Percentiles rank a stretch among this genome's conserved stretches.
phyloP scores from a whole-genome alignment of 2,329 filamentous ascomycete genomes.

The Talaromyces sp. region DNA sequence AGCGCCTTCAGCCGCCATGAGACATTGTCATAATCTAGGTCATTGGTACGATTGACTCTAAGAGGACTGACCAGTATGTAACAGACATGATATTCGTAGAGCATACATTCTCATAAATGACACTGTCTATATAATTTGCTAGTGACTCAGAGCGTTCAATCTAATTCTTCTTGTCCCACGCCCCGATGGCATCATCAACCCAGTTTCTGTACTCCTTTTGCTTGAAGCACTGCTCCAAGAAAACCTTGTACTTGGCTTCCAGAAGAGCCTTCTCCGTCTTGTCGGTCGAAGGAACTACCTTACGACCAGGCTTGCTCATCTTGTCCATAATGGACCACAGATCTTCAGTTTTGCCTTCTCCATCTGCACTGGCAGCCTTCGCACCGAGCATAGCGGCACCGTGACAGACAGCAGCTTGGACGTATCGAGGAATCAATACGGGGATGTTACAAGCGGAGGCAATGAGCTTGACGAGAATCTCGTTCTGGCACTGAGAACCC shows the following conservation, averaged over 20 bases:
- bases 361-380: conserved; percentile 84
- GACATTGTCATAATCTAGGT: background rate
- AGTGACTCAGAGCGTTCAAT: background rate
- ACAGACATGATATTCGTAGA: too few relatives aligned
- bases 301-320: conserved; percentile 88
- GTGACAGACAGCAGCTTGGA: conserved; percentile 92
- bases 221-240: conserved; percentile 82
- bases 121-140: background rate
- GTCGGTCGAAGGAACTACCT: conserved; percentile 71
- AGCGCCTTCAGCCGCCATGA: background rate
- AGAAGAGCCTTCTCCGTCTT: conserved; percentile 72
- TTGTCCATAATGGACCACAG: conserved; percentile 97
- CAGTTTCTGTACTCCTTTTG: conserved; percentile 78
- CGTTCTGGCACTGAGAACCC: conserved; percentile 94
- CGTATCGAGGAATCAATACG: conserved; percentile 87
- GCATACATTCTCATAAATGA: background rate
- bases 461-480: conserved; percentile 84
- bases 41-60: background rate
- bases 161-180: conserved; percentile 36
- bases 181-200: conserved; percentile 61
- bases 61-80: too few relatives aligned
- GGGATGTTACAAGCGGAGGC: conserved; percentile 89
- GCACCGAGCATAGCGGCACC: conserved; percentile 98
- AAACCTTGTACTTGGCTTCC: conserved; percentile 89
- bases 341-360: conserved; percentile 73